Conservation (phyloP, 106 monocot species). For the Posidonia australis region DNA sequence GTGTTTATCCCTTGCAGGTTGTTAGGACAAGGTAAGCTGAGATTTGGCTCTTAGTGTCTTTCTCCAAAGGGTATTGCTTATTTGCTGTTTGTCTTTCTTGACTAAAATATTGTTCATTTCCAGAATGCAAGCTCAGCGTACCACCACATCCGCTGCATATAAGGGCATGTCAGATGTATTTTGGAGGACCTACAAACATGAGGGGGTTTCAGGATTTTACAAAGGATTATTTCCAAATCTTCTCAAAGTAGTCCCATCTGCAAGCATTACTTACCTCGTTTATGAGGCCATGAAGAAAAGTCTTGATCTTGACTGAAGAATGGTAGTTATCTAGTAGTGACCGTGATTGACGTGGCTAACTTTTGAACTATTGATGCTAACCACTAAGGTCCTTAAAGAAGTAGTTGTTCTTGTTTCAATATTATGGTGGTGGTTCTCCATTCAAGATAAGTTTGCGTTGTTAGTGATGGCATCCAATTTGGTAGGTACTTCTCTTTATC, state of each 20-base stretch:
- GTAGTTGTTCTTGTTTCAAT: too few species aligned
- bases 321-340: not conserved
- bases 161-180: conserved; percentile 80
- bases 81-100: not conserved
- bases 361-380: too few species aligned
- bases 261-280: conserved; percentile 87
- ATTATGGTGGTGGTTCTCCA: too few species aligned
- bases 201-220: conserved; percentile 80
- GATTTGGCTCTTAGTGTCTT: not conserved
- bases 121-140: conserved; percentile 80
- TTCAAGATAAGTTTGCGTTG: too few species aligned
- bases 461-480: too few species aligned
- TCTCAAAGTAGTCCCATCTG: conserved; percentile 86
- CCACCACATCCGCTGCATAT: conserved; percentile 35
- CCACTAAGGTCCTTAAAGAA: too few species aligned
- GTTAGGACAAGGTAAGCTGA: conserved; percentile 74
- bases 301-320: conserved; percentile 53
- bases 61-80: not conserved
- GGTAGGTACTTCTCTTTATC: too few species aligned
- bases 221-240: conserved; percentile 89
- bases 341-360: not conserved
- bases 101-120: not conserved
- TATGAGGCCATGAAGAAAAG: conserved; percentile 86
- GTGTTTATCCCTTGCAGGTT: conserved; percentile 95
- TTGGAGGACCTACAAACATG: conserved; percentile 51